phyloP scores from a whole-genome alignment of 345 rosid genomes.

The Eucalyptus sideroxylon region DNA sequence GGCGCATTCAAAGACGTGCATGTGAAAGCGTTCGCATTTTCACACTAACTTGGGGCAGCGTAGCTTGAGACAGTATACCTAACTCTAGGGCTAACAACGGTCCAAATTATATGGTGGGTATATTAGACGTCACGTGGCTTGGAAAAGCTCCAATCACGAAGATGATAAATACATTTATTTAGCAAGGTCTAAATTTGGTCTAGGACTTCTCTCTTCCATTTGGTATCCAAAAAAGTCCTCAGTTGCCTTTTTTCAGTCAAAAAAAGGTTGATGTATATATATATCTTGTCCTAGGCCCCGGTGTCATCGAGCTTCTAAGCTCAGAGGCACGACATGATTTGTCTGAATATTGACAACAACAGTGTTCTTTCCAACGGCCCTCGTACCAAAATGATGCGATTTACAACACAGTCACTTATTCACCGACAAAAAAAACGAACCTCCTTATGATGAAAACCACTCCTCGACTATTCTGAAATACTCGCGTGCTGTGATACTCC shows the following conservation, averaged over 20 bases:
- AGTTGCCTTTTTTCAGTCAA: neutral
- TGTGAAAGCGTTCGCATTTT: neutral
- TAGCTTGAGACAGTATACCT: neutral
- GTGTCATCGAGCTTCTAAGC: neutral
- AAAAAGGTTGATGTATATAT: neutral
- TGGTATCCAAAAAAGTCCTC: neutral
- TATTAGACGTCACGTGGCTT: neutral
- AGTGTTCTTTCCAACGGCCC: neutral
- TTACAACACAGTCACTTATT: neutral
- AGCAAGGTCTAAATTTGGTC: neutral
- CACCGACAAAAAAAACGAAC: neutral
- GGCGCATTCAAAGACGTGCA: neutral
- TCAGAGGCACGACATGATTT: neutral
- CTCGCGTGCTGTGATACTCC: neutral
- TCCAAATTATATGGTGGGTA: neutral
- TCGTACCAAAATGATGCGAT: neutral
- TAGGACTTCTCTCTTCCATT: neutral
- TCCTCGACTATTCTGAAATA: neutral
- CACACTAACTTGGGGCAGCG: neutral
- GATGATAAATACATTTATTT: neutral
- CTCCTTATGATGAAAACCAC: neutral
- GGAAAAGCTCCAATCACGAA: neutral
- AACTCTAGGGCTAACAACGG: neutral
- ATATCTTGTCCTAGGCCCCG: neutral
- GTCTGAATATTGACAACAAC: neutral